Conservation (phyloP, 2,329 filamentous ascomycete genomes). For the Polytolypa hystricis region DNA sequence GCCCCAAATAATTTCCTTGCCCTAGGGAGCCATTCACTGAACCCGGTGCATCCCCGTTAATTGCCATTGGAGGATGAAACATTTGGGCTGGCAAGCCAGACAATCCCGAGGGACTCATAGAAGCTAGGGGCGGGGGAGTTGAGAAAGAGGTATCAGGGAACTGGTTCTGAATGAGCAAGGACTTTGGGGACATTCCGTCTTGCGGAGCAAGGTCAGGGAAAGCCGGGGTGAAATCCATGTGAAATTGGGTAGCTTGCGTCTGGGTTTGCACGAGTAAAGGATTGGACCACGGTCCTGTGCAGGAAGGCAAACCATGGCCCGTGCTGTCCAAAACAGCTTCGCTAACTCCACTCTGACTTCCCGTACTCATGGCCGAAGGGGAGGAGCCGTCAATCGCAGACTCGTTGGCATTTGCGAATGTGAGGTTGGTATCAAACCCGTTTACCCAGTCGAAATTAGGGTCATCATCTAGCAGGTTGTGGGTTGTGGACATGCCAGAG, state of each 20-base stretch:
- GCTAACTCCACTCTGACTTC: slow-evolving; percentile 81
- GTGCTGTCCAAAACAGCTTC: slow-evolving; percentile 79
- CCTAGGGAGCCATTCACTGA: slow-evolving; percentile 27
- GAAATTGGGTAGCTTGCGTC: slow-evolving; percentile 55
- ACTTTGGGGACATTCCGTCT: slow-evolving; percentile 67
- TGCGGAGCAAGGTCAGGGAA: slow-evolving; percentile 66
- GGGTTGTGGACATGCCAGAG: slow-evolving; percentile 45
- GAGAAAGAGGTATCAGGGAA: slow-evolving; percentile 65
- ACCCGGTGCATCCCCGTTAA: slow-evolving; percentile 23
- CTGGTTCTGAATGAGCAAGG: slow-evolving; percentile 57
- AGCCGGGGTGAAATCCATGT: slow-evolving; percentile 62
- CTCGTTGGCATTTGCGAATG: slow-evolving; percentile 58
- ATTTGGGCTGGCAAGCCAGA: slow-evolving; percentile 49
- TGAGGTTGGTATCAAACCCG: slow-evolving; percentile 68
- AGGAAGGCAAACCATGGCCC: slow-evolving; percentile 48
- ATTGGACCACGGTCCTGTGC: slow-evolving; percentile 56
- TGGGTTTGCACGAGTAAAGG: slow-evolving; percentile 58
- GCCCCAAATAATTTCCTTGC: slow-evolving; percentile 41
- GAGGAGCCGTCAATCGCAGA: slow-evolving; percentile 85
- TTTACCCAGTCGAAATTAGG: slow-evolving; percentile 77
- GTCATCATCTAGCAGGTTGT: slow-evolving; percentile 53
- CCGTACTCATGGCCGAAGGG: slow-evolving; percentile 88
- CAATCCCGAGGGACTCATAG: slow-evolving; percentile 61
- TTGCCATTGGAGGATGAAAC: slow-evolving; percentile 35
- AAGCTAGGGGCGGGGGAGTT: slow-evolving; percentile 63